Evolutionary conservation across 2,329 filamentous ascomycete genomes (phyloP), one percentile per base, ranked within the genome.

Genomic region (Sclerotinia nivalis): DNA sequence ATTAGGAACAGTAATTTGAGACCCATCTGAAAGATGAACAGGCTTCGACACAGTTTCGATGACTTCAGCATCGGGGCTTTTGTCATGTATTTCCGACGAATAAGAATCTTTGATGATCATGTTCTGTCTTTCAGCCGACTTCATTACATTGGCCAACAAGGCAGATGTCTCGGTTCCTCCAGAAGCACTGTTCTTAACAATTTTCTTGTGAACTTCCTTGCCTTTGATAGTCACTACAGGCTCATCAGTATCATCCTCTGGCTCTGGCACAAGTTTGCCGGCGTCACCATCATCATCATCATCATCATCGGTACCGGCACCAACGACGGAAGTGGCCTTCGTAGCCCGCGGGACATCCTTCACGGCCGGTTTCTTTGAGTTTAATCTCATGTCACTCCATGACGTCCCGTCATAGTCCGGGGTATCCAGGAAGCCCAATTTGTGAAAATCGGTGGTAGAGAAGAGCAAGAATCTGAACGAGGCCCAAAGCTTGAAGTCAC

Each of bases 381-480:
- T 25, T 25, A 20, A 37, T 25, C 28, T 37, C 20, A n/a, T 40
- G 6, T 12, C 58, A 28, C 18, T 65, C 49, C 67, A 54, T 25
- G 58, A 28, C 10, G 31, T 65, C 18, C 47, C 67, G 2, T 37
- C n/a, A 34, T 64, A 69, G 13, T 52, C 20, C 7, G 50, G 34
- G 10, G 37, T 55, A 49, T 45, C n/a, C 2, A 54, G 55, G 34
- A 71, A 72, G n/a, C 72, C 73, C 55, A 72, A 58, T 4, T 31
- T 34, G n/a, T 55, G 68, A 25, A 75, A 54, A 13, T 72, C 68
- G 25, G 61, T 25, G 6, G 66, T 52, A 25, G 74, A 74, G 3
- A 70, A 70, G 25, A 75, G 61, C 20, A 67, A 37, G 49, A 75
- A 76, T 34, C 58, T 69, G 45, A 75, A 69, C 8, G 68, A 66